phyloP scores from a whole-genome alignment of 352 stramenopile genomes.

The Globisporangium yorkense region DNA sequence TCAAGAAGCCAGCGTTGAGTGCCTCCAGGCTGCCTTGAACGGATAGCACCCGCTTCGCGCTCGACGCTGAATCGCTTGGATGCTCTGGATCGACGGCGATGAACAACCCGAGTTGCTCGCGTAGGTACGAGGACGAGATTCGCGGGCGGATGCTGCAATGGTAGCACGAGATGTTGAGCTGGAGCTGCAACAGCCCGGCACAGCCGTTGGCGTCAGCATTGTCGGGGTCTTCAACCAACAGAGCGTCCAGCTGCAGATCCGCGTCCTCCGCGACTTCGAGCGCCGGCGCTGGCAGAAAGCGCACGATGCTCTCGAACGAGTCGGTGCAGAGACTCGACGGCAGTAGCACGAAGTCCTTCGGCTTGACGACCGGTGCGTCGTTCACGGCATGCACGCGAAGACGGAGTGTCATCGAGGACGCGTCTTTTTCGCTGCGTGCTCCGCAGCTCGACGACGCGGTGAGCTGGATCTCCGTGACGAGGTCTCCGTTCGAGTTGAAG shows the following conservation, averaged over 20 bases:
- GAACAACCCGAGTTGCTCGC: conserved; percentile 8
- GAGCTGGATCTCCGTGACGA: conserved; percentile 28
- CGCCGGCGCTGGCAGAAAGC: background rate
- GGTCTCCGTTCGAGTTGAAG: conserved; percentile 40
- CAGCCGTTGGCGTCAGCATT: background rate
- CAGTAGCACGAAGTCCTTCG: conserved; percentile 23
- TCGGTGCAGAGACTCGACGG: background rate
- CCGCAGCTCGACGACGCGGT: conserved; percentile 1
- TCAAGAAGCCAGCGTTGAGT: conserved; percentile 33
- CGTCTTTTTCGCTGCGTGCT: background rate
- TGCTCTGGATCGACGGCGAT: conserved; percentile 3
- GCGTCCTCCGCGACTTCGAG: conserved; percentile 34
- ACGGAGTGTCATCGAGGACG: conserved; percentile 10
- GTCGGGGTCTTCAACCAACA: conserved; percentile 24
- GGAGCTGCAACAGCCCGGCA: conserved; percentile 9
- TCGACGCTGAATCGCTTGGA: background rate
- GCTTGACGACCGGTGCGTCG: conserved; percentile 27
- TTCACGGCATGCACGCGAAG: conserved; percentile 27
- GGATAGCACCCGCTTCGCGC: conserved; percentile 6
- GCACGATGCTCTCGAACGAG: conserved; percentile 6
- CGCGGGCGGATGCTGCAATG: conserved; percentile 22
- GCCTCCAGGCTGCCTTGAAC: conserved; percentile 20
- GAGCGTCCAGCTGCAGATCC: conserved; percentile 16
- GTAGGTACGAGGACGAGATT: background rate
- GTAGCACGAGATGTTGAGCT: conserved; percentile 35